Evolutionary conservation across 305 asterid species (phyloP), one percentile per base, ranked within the genome.

Genomic region (Solanum hybrid): DNA sequence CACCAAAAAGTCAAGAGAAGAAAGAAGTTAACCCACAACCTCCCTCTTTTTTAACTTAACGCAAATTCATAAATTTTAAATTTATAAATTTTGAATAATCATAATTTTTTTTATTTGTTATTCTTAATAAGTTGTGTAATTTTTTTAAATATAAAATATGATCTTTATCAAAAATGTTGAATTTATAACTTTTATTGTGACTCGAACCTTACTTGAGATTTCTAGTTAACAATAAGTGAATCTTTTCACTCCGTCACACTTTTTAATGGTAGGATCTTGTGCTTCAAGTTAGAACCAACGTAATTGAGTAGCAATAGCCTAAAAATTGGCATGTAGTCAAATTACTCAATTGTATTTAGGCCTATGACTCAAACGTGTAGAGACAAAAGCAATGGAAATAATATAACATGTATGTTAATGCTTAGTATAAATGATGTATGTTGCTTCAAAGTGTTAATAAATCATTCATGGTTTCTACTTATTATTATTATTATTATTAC

Each of bases 1-100:
- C 85, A 90, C 81, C 76, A 32, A 85, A 89, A 69, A 78, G 86
- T 89, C 89, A 78, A 86, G 66, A 78, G 80, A 31, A 87, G 71
- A 89, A 66, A 24, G 77, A 22, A 22, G 88, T 85, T 71, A 89
- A 78, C 79, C 31, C 69, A 45, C 91, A 35, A 40, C 71, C 73
- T 69, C 78, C 34, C 51, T 64, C 10, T 76, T 51, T 60, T 60
- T 56, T 56, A 76, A 17, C 5, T 76, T 24, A 4, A 24, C 12
- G 9, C 19, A 0, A 3, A 14, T 73, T 11, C 9, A 29, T 0
- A 6, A 73, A 75, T 32, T 32, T 32, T 9, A 1, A 7, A 14
- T 73, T 11, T 4, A 29, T 0, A 6, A 73, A 75, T 32, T 32
- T 32, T 9, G 4, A 76, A 76, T 76, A 76, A 32, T 76, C 13